Evolutionary conservation across 116 monocot genomes (phyloP), one percentile per base, ranked within the genome.

Genomic region (Phalaenopsis hybrid): DNA sequence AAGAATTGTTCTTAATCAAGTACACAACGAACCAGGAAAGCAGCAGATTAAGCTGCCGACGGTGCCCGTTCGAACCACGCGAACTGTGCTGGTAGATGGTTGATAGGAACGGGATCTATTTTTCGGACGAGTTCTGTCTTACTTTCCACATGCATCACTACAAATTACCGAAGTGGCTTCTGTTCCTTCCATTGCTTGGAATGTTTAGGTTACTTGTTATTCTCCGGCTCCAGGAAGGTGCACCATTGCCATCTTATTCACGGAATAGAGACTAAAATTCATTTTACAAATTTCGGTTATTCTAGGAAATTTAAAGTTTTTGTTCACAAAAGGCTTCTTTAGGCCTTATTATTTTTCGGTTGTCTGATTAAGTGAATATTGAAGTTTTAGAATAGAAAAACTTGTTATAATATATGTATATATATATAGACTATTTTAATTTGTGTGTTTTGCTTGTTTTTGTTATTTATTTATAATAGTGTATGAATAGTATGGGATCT

Each of bases 141-240:
- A 97, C 97, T 28, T 97, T 97, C 81, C 97, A 97, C 80, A 93
- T 97, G 91, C 89, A 97, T 83, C 94, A 93, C 65, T 92, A 97
- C 75, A 97, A 97, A 84, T 87, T 97, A 68, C 80, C 94, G 77
- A 97, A 97, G 87, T 97, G 97, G 97, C 90, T 97, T 10, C 41
- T 94, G 45, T 59, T 97, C 45, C 82, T 94, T 46, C 97, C 97
- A 6, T 93, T 97, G 94, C 78, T 94, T 20, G 97, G 90, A 16
- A 94, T 97, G 97, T 97, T 97, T 88, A 86, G 82, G 4, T 61
- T 97, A 79, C 91, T 97, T 18, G 92, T 97, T 52, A 89, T 97
- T 72, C 89, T 97, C 49, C 88, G 91, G 2, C 97, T 94, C 20
- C 94, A 92, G 33, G 96, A 97, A 82, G 91, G 91, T 46, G 89